Evolutionary conservation across 805 yeast species (phyloP), one percentile per base, ranked within the genome.

Genomic region (Wickerhamiella dianesei): DNA sequence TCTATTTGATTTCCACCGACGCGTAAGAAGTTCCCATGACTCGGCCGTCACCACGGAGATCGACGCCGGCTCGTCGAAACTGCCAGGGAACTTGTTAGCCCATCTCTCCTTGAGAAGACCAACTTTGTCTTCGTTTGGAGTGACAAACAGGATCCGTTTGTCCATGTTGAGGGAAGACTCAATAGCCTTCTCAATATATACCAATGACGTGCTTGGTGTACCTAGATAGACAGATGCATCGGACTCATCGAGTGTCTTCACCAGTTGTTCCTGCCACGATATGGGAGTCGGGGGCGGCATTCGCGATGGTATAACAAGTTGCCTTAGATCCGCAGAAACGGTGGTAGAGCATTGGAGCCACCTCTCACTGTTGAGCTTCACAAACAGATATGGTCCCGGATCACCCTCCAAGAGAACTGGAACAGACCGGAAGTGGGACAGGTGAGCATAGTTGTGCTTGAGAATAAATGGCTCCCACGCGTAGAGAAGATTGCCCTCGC

Each of bases 341-440:
- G 73, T 75, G 51, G 72, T 68, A 47, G 75, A 83, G 48, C 86
- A 76, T 51, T 84, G 88, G 3, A 87, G 64, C 98, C 97, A 92
- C 49, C 71, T 76, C 48, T 88, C 94, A 48, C 94, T 85, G 2
- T 82, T 63, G 12, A 88, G 61, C 0, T 81, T 70, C 3, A 87
- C 72, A 61, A 82, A 85, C 53, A 81, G 78, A 54, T 77, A 79
- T 0, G 88, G 82, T 19, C 72, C 61, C 3, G 66, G 61, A 3
- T 74, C 77, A 3, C 65, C 47, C 0, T 39, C 16, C 5, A 39
- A 4, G 16, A 39, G 21, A 53, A 86, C 77, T 35, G 80, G 86
- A 1, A 86, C 5, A 5, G 41, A 14, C 8, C 41, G 41, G 6
- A 14, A 14, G 12, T 14, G 21, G 4, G 21, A 9, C 5, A 14